Percentiles rank a stretch among this genome's conserved stretches.
Evolutionary conservation across 2,329 filamentous ascomycete genomes (phyloP).

Genomic region (Ophiostoma triangulosporum): DNA sequence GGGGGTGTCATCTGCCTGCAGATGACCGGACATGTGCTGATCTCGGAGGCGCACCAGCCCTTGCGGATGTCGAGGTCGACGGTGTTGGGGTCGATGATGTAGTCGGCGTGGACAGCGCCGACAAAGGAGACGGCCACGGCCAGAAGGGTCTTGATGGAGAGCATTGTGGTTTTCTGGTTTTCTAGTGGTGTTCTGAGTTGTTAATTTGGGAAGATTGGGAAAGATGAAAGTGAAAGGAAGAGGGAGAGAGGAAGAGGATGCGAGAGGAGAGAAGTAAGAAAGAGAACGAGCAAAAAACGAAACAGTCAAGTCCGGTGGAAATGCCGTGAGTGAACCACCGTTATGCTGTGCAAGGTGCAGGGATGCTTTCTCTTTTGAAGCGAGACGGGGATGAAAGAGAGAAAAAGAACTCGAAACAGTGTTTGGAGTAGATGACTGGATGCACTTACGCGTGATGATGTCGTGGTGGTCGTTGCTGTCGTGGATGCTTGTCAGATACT

Average conservation of each 20-base stretch:
- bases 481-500: too few relatives aligned
- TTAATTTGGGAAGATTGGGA: not conserved
- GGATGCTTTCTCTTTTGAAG: not conserved
- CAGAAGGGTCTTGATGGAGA: slow-evolving; percentile 39
- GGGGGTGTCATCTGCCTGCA: slow-evolving; percentile 46
- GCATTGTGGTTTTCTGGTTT: slow-evolving; percentile 29
- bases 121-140: slow-evolving; percentile 40
- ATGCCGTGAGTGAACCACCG: not conserved
- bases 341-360: not conserved
- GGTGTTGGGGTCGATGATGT: slow-evolving; percentile 46
- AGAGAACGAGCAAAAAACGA: not conserved
- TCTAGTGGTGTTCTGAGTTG: not conserved
- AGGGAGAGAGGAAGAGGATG: not conserved
- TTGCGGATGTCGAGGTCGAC: slow-evolving; percentile 40
- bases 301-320: not conserved
- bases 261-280: not conserved
- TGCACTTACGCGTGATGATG: too few relatives aligned
- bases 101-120: slow-evolving; percentile 40
- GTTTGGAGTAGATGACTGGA: too few relatives aligned
- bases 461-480: too few relatives aligned
- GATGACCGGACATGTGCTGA: slow-evolving; percentile 54
- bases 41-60: slow-evolving; percentile 53
- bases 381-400: too few relatives aligned
- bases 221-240: not conserved
- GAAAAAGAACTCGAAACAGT: too few relatives aligned